These are phyloP conservation scores for Ceratocystis huliohia DNA, from an alignment of 2,329 filamentous ascomycete genomes.

Conservation along the genomic window DNA sequence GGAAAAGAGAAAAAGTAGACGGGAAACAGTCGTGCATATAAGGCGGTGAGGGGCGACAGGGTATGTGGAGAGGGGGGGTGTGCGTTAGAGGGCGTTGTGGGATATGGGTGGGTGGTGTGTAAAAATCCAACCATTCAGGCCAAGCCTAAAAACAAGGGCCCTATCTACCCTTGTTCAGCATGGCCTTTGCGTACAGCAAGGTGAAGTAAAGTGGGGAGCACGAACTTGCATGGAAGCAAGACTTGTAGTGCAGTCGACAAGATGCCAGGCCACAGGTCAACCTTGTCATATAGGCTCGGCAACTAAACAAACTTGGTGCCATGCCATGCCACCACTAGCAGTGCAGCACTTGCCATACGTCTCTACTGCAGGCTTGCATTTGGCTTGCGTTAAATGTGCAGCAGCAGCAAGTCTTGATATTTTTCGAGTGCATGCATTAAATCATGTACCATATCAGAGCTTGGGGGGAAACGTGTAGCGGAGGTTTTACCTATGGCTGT, in stretches of 20 bases:
- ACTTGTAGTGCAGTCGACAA: not conserved
- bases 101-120: not conserved
- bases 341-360: conserved; percentile 6
- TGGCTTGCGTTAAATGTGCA: conserved; percentile 2
- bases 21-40: conserved; percentile 7
- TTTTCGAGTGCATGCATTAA: not conserved
- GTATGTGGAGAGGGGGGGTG: not conserved
- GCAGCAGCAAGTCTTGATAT: not conserved
- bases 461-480: not conserved
- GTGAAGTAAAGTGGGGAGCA: not conserved
- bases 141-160: conserved; percentile 6
- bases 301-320: not conserved
- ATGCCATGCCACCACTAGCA: not conserved
- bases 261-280: not conserved
- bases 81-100: not conserved
- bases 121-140: not conserved
- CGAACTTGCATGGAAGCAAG: conserved; percentile 5
- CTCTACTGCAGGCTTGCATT: conserved; percentile 5
- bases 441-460: not conserved
- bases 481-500: not conserved
- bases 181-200: conserved; percentile 1
- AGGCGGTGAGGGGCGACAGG: conserved; percentile 7
- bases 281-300: conserved; percentile 1
- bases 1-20: not conserved
- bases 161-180: conserved; percentile 1